Percentiles rank a stretch among this genome's conserved stretches.
Evolutionary conservation across 2,329 filamentous ascomycete species (phyloP).

Genomic region (Neofusicoccum sp.): DNA sequence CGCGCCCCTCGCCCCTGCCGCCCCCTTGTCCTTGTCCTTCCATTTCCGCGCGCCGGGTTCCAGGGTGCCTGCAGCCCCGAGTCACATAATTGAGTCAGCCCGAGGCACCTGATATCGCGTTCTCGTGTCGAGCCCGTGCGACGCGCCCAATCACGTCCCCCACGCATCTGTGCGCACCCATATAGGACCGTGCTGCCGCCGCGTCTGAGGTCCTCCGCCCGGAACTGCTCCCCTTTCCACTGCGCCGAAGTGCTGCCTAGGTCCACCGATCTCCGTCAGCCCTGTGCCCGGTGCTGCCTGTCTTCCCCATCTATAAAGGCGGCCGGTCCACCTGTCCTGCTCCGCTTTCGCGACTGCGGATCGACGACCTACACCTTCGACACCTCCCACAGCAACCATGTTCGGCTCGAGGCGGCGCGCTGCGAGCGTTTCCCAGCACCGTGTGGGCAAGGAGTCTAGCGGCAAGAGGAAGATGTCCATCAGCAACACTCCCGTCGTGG

Average conservation of each 20-base stretch:
- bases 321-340: slow-evolving; percentile 3
- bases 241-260: slow-evolving; percentile 19
- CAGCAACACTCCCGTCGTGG: slow-evolving; percentile 30
- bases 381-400: slow-evolving; percentile 29
- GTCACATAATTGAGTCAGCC: slow-evolving; percentile 16
- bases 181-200: slow-evolving; percentile 29
- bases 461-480: slow-evolving; percentile 40
- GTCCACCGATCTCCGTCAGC: slow-evolving; percentile 15
- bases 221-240: slow-evolving; percentile 7
- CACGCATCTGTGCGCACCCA: slow-evolving; percentile 15
- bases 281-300: slow-evolving; percentile 13
- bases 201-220: slow-evolving; percentile 12
- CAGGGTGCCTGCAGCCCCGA: slow-evolving; percentile 23
- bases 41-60: slow-evolving; percentile 27
- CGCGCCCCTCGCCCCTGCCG: slow-evolving; percentile 31
- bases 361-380: slow-evolving; percentile 2
- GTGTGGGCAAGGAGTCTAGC: slow-evolving; percentile 41
- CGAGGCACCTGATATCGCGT: slow-evolving; percentile 42
- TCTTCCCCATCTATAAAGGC: slow-evolving; percentile 8
- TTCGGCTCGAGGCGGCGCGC: slow-evolving; percentile 39
- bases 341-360: slow-evolving; percentile 11
- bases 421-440: slow-evolving; percentile 43
- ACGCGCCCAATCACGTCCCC: slow-evolving; percentile 24
- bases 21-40: slow-evolving; percentile 19
- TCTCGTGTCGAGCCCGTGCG: slow-evolving; percentile 28